These are phyloP conservation scores for Moesziomyces parantarcticus DNA, from an alignment of 1,284 basidiomycete genomes.

Conservation along the genomic window DNA sequence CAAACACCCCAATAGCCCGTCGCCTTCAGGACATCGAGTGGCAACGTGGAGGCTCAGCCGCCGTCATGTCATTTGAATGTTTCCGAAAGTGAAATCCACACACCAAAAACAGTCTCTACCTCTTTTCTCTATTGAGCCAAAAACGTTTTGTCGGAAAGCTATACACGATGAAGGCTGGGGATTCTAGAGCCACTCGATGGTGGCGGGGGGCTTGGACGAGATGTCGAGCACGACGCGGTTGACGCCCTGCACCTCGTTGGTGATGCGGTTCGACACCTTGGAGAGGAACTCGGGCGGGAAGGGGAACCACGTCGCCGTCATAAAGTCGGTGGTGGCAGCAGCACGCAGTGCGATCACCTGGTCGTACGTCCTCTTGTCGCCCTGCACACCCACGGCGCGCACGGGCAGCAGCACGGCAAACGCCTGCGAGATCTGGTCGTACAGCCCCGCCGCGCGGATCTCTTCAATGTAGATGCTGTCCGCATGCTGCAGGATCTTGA, in stretches of 20 bases:
- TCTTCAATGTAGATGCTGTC: conserved; percentile 98
- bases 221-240: conserved; percentile 76
- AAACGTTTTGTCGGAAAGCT: not conserved
- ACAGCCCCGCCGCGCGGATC: conserved; percentile 89
- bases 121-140: not conserved
- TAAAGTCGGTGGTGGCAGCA: conserved; percentile 66
- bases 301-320: conserved; percentile 72
- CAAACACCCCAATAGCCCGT: conserved; percentile 16
- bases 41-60: conserved; percentile 34
- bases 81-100: conserved; percentile 16
- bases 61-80: conserved; percentile 38
- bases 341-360: conserved; percentile 74
- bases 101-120: not conserved
- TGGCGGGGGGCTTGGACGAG: conserved; percentile 94
- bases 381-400: conserved; percentile 96
- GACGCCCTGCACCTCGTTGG: conserved; percentile 94
- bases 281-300: conserved; percentile 93
- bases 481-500: conserved; percentile 91
- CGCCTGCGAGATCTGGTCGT: conserved; percentile 94
- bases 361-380: conserved; percentile 95
- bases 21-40: conserved; percentile 36
- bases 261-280: conserved; percentile 94
- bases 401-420: conserved; percentile 98
- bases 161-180: not conserved
- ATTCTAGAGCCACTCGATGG: conserved; percentile 69